Conservation (phyloP, 2,329 filamentous ascomycete species). For the Trichophyton mentagrophytes region DNA sequence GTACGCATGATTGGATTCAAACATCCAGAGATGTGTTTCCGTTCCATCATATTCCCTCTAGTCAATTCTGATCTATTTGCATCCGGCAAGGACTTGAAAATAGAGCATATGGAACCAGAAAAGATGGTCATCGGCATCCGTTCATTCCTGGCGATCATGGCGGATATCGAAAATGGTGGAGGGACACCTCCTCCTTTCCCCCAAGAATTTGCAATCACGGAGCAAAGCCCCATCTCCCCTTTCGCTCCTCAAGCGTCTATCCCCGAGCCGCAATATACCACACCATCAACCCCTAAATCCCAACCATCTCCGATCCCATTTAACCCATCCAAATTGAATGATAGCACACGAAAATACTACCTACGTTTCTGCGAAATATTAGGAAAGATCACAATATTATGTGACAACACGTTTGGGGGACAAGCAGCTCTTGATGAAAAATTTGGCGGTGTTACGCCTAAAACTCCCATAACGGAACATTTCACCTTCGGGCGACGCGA, state of each 20-base stretch:
- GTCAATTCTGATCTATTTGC: slow-evolving; percentile 86
- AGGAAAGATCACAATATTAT: slow-evolving; percentile 89
- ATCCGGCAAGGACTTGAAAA: slow-evolving; percentile 61
- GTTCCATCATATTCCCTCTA: slow-evolving; percentile 82
- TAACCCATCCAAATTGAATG: slow-evolving; percentile 51
- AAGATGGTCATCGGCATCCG: slow-evolving; percentile 95
- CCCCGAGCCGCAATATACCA: background rate
- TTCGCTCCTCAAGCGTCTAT: slow-evolving; percentile 5
- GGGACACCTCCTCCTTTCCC: slow-evolving; percentile 72
- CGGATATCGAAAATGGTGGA: slow-evolving; percentile 77
- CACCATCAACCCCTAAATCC: slow-evolving; percentile 32
- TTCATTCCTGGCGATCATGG: slow-evolving; percentile 84
- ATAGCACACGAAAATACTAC: slow-evolving; percentile 74
- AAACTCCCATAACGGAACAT: slow-evolving; percentile 87
- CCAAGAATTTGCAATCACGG: slow-evolving; percentile 38
- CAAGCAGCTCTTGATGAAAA: slow-evolving; percentile 94
- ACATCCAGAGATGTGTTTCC: slow-evolving; percentile 86
- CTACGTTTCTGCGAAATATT: slow-evolving; percentile 86
- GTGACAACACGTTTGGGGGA: slow-evolving; percentile 92
- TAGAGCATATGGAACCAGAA: slow-evolving; percentile 90
- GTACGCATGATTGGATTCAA: slow-evolving; percentile 91
- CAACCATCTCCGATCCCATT: slow-evolving; percentile 38
- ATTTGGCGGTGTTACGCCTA: slow-evolving; percentile 72
- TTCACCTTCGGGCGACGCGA: slow-evolving; percentile 84
- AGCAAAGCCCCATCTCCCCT: slow-evolving; percentile 9